Evolutionary conservation across 2,329 filamentous ascomycete species (phyloP).

Genomic region (Cercospora berteroae): DNA sequence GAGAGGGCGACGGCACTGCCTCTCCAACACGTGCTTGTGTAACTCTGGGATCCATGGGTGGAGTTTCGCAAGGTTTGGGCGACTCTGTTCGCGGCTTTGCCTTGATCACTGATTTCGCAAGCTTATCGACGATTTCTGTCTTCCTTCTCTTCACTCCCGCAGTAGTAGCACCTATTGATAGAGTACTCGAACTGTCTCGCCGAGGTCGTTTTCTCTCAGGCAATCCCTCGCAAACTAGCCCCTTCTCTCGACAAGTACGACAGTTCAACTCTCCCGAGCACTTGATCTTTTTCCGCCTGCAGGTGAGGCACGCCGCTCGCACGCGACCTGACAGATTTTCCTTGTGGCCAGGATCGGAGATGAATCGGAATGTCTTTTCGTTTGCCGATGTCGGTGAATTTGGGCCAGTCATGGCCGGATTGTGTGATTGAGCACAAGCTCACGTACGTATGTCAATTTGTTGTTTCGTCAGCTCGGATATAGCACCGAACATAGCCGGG

Average conservation of each 20-base stretch:
- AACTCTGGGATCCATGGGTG: not conserved
- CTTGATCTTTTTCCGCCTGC: conserved; percentile 32
- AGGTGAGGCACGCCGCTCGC: conserved; percentile 31
- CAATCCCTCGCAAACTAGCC: conserved; percentile 28
- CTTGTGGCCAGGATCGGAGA: conserved; percentile 32
- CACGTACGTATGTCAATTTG: not conserved
- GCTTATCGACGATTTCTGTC: not conserved
- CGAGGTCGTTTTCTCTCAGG: conserved; percentile 26
- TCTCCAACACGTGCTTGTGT: not conserved
- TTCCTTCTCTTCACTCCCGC: conserved; percentile 11
- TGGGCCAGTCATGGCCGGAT: conserved; percentile 15
- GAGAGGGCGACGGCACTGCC: not conserved
- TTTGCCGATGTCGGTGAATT: conserved; percentile 11
- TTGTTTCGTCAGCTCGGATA: not conserved
- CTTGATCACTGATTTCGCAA: not conserved
- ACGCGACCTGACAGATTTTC: conserved; percentile 33
- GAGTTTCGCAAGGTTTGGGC: not conserved
- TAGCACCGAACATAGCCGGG: not conserved
- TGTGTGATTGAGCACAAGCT: not conserved
- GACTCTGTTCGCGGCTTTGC: not conserved
- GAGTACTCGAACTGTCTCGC: conserved; percentile 11
- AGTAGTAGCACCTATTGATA: not conserved
- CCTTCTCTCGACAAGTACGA: conserved; percentile 28
- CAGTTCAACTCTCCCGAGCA: conserved; percentile 30
- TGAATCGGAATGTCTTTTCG: conserved; percentile 26